phyloP scores from a whole-genome alignment of 108 stramenopile species.

The Licmophora abbreviata region DNA sequence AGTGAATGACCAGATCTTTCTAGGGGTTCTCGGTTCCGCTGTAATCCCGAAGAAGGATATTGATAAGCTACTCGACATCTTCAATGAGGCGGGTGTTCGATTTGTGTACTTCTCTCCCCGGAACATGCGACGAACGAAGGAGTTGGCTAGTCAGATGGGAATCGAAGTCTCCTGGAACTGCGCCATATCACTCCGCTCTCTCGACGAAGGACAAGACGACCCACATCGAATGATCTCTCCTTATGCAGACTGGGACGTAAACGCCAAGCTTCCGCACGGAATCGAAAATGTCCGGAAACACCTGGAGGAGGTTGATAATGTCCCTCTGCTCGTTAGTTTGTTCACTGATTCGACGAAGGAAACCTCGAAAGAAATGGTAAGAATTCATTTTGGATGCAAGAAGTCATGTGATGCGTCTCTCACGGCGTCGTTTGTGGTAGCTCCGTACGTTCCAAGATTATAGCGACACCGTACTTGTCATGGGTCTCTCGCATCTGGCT shows the following conservation, averaged over 20 bases:
- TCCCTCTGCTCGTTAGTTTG: conserved; percentile 91
- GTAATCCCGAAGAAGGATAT: conserved; percentile 89
- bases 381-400: conserved; percentile 4
- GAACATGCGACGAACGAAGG: conserved; percentile 97
- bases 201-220: conserved; percentile 75
- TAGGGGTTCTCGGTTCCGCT: conserved; percentile 88
- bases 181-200: conserved; percentile 82
- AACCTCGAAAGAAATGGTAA: conserved; percentile 85
- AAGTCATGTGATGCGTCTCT: neutral
- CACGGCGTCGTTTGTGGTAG: conserved; percentile 12
- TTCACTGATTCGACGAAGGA: conserved; percentile 92
- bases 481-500: conserved; percentile 70
- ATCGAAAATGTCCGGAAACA: conserved; percentile 79
- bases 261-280: conserved; percentile 92
- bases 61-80: conserved; percentile 66
- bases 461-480: conserved; percentile 69
- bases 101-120: conserved; percentile 96
- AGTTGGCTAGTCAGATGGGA: conserved; percentile 89
- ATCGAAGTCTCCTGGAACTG: conserved; percentile 96
- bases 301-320: conserved; percentile 90
- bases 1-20: conserved; percentile 85
- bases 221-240: conserved; percentile 82
- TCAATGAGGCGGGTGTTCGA: conserved; percentile 86
- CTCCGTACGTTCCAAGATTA: conserved; percentile 81
- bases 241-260: conserved; percentile 98